Evolutionary conservation across 345 rosid species (phyloP), one percentile per base, ranked within the genome.

Genomic region (Sisymbrium irio): DNA sequence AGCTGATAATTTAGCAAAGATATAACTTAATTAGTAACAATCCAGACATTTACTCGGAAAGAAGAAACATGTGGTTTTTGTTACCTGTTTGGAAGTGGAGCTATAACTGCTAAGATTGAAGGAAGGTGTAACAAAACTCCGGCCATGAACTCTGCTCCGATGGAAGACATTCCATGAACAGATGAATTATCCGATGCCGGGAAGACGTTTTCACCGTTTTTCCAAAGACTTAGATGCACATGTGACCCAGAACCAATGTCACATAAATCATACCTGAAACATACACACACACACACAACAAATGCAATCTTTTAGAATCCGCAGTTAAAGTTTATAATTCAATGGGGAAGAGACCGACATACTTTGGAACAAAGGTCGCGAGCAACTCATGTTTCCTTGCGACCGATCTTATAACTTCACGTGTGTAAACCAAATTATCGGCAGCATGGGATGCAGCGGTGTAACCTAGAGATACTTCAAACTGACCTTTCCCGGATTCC

Each of bases 231-330:
- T 50, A 95, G 42, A 83, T 95, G 99, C 47, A 90, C 99, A 75
- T 95, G 99, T 64, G 89, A 92, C 70, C 99, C 99, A 32, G 97
- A 92, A 54, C 99, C 97, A 56, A 95, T 70, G 79, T 92, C 99
- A 82, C 86, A 83, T 65, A 90, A 65, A 55, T 81, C 89, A 87
- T 83, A 89, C 91, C 98, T 94, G 47, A 53, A 53, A 15, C 51
- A 74, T 27, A 25, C 53, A 66, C 20, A 60, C 25, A 62, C 27
- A 51, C 7, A 49, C 14, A 49, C 55, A 15, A 20, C n/a, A 55
- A 3, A 22, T 64, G 68, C 8, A 14, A 65, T 47, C 19, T 59
- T 49, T 57, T 17, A 50, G 45, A 65, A 25, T 35, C 39, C 8
- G 42, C 6, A 1, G 45, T 32, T 73, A n/a, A 42, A 54, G 56